These are phyloP conservation scores for Zizania latifolia DNA, from an alignment of 176 grass and related monocot species.

Conservation along the genomic window DNA sequence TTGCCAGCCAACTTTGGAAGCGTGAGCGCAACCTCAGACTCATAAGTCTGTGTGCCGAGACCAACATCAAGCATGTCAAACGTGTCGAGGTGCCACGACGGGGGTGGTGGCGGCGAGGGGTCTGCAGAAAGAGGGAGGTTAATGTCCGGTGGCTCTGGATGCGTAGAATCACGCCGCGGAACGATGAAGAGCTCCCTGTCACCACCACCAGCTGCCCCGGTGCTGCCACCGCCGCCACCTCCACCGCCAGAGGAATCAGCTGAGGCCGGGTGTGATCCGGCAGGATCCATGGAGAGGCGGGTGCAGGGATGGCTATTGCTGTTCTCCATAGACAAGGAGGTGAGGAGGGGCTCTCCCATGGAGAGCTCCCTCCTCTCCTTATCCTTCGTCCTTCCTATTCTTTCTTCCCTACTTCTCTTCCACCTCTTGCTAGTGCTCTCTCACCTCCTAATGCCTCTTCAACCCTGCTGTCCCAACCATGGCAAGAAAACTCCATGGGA, in stretches of 20 bases:
- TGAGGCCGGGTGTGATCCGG: slow-evolving; percentile 20
- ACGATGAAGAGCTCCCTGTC: slow-evolving; percentile 45
- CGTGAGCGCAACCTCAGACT: slow-evolving; percentile 44
- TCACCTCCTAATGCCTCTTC: slow-evolving; percentile 10
- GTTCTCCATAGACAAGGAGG: slow-evolving; percentile 67
- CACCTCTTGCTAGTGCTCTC: not conserved
- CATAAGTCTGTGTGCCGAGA: slow-evolving; percentile 48
- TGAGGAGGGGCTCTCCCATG: slow-evolving; percentile 66
- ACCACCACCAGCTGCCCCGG: not conserved
- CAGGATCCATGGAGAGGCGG: slow-evolving; percentile 68
- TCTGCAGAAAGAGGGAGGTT: slow-evolving; percentile 59
- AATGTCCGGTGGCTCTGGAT: slow-evolving; percentile 52
- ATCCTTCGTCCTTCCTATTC: slow-evolving; percentile 42
- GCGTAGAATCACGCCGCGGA: slow-evolving; percentile 16
- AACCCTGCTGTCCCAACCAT: not conserved
- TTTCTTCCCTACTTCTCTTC: not conserved
- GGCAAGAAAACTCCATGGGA: not conserved
- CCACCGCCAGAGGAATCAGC: not conserved
- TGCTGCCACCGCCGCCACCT: not conserved
- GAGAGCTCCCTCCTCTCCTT: slow-evolving; percentile 50
- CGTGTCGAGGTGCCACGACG: slow-evolving; percentile 25
- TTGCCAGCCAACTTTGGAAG: slow-evolving; percentile 35
- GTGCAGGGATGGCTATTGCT: slow-evolving; percentile 51
- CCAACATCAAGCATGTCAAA: slow-evolving; percentile 53
- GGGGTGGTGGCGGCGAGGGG: slow-evolving; percentile 27